Conservation (phyloP, 805 yeast genomes). For the Millerozyma miso region DNA sequence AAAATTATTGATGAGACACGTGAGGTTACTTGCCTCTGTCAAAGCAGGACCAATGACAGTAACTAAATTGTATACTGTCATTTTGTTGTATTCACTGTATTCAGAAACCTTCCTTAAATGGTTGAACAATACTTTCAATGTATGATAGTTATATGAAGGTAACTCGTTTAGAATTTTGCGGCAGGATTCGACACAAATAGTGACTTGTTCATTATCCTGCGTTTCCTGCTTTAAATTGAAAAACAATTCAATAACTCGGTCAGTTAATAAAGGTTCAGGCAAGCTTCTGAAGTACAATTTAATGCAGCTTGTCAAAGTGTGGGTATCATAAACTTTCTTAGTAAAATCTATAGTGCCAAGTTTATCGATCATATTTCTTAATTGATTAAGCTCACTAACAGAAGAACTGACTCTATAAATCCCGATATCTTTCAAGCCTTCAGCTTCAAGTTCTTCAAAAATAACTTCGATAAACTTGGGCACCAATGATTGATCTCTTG, state of each 20-base stretch:
- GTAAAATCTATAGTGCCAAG: conserved; percentile 48
- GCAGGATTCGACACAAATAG: conserved; percentile 13
- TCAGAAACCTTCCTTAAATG: conserved; percentile 70
- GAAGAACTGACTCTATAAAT: conserved; percentile 70
- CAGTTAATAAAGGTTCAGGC: conserved; percentile 78
- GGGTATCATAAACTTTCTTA: conserved; percentile 61
- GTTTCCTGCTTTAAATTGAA: conserved; percentile 27
- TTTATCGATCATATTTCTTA: conserved; percentile 43
- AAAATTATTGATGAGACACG: conserved; percentile 42
- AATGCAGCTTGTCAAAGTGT: conserved; percentile 84
- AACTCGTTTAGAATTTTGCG: conserved; percentile 36
- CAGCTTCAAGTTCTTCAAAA: conserved; percentile 72
- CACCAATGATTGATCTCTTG: conserved; percentile 55
- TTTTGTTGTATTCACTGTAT: conserved; percentile 66
- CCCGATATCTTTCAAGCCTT: conserved; percentile 89
- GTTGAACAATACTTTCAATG: conserved; percentile 60
- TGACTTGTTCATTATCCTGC: conserved; percentile 7
- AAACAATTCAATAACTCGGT: conserved; percentile 58
- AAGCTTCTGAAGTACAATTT: conserved; percentile 79
- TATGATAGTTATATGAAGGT: conserved; percentile 63
- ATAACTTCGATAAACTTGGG: conserved; percentile 68
- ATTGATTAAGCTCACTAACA: conserved; percentile 39
- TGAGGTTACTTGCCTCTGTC: conserved; percentile 51
- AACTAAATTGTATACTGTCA: conserved; percentile 87
- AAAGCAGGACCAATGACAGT: conserved; percentile 75